phyloP scores from a whole-genome alignment of 1,139 yeast genomes.

The Pichia terricola region DNA sequence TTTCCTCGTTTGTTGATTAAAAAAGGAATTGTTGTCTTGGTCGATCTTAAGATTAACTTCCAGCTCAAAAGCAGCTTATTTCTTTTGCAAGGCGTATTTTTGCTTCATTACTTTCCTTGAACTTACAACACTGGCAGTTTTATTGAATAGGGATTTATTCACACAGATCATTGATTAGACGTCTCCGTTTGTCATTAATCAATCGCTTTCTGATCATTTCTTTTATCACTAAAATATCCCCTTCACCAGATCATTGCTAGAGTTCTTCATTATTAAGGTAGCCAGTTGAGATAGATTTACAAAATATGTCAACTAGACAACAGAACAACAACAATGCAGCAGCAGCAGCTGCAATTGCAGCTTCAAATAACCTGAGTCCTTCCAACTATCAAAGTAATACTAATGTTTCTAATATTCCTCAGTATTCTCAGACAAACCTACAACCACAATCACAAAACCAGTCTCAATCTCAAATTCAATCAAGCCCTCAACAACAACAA shows the following conservation, averaged over 20 bases:
- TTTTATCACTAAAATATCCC: neutral
- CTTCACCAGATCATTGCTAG: neutral
- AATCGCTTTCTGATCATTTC: neutral
- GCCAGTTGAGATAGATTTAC: neutral
- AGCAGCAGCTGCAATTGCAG: conserved; percentile 24
- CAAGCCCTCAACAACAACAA: conserved; percentile 6
- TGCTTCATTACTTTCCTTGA: too few relatives aligned
- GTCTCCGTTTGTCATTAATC: neutral
- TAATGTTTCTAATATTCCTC: conserved; percentile 21
- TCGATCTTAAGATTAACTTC: too few relatives aligned
- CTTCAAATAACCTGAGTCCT: conserved; percentile 15
- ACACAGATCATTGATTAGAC: neutral
- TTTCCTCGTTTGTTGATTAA: too few relatives aligned
- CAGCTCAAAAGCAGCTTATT: too few relatives aligned
- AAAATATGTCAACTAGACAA: too few relatives aligned
- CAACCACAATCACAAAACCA: conserved; percentile 3
- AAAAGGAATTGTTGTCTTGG: too few relatives aligned
- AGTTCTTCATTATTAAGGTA: neutral
- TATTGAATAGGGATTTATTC: too few relatives aligned
- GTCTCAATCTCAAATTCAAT: conserved; percentile 3
- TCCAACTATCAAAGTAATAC: conserved; percentile 16
- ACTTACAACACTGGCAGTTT: too few relatives aligned
- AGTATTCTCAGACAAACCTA: conserved; percentile 14
- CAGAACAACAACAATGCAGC: conserved; percentile 11
- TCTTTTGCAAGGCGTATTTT: too few relatives aligned